These are phyloP conservation scores for Aspergillus texensis DNA, from an alignment of 2,329 filamentous ascomycete genomes.

Conservation along the genomic window DNA sequence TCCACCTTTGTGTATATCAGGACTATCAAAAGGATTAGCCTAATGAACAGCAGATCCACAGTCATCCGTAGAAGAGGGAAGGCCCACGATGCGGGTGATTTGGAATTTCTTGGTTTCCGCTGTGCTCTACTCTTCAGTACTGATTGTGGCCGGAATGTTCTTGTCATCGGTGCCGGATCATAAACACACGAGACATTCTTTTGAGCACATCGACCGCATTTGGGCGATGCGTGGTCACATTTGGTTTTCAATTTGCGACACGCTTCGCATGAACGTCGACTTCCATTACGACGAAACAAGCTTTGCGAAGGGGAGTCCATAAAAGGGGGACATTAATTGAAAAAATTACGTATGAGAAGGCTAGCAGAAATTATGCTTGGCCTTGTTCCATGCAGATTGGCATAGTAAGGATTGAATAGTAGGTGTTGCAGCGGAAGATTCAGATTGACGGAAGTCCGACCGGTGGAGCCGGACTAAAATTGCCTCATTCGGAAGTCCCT, in stretches of 20 bases:
- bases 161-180: neutral
- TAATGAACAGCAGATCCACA: neutral
- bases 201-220: conserved; percentile 3
- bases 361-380: neutral
- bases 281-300: conserved; percentile 2
- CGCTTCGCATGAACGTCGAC: conserved; percentile 5
- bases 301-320: neutral
- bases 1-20: neutral
- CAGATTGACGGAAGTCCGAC: neutral
- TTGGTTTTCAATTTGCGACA: conserved; percentile 7
- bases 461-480: neutral
- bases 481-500: neutral
- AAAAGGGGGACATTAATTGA: neutral
- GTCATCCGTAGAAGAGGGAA: neutral
- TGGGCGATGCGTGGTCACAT: conserved; percentile 5
- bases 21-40: neutral
- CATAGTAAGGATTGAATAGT: neutral
- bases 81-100: neutral
- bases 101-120: neutral
- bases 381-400: too few relatives aligned
- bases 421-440: neutral
- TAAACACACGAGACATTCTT: neutral
- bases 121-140: neutral
- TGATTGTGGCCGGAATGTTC: neutral
- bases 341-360: neutral